A percentile compares a stretch with the other conserved stretches of the same genome.
Conservation (phyloP, 2,329 filamentous ascomycete genomes). For the Biscogniauxia sp. region DNA sequence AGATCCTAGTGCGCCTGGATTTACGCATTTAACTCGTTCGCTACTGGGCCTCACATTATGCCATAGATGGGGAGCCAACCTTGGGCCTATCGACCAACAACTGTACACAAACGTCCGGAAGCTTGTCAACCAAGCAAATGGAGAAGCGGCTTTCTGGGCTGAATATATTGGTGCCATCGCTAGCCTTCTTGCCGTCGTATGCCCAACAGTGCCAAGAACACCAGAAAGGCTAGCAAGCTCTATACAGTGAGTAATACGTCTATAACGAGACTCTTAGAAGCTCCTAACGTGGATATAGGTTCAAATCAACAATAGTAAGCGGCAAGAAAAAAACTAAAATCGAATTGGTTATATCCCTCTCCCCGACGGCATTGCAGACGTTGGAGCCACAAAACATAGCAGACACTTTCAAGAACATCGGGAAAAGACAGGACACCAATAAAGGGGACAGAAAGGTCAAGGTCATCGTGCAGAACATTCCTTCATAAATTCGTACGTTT, state of each 20-base stretch:
- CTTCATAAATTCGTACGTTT: constrained; percentile 4
- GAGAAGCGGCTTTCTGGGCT: constrained; percentile 49
- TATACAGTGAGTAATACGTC: constrained; percentile 38
- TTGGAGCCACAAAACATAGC: constrained; percentile 23
- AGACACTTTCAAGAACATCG: constrained; percentile 25
- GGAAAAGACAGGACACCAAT: constrained; percentile 21
- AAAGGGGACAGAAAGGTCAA: constrained; percentile 25
- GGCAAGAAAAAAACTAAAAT: constrained; percentile 30
- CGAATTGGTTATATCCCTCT: constrained; percentile 26
- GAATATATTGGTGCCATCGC: constrained; percentile 52
- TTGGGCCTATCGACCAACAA: constrained; percentile 47
- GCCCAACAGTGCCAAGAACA: constrained; percentile 40
- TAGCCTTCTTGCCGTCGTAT: constrained; percentile 40
- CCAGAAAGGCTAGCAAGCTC: constrained; percentile 33
- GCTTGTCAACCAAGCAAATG: constrained; percentile 38
- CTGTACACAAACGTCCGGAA: constrained; percentile 42
- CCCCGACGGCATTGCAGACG: constrained; percentile 13
- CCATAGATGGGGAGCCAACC: constrained; percentile 68
- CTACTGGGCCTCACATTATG: constrained; percentile 69
- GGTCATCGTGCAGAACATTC: constrained; percentile 15
- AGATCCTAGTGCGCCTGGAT: constrained; percentile 65
- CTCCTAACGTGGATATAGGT: constrained; percentile 24
- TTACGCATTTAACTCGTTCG: constrained; percentile 70
- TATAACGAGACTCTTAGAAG: not conserved
- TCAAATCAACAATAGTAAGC: constrained; percentile 16